phyloP scores from a whole-genome alignment of 225 moss, liverwort and hornwort genomes.

The Ulota crispa region DNA sequence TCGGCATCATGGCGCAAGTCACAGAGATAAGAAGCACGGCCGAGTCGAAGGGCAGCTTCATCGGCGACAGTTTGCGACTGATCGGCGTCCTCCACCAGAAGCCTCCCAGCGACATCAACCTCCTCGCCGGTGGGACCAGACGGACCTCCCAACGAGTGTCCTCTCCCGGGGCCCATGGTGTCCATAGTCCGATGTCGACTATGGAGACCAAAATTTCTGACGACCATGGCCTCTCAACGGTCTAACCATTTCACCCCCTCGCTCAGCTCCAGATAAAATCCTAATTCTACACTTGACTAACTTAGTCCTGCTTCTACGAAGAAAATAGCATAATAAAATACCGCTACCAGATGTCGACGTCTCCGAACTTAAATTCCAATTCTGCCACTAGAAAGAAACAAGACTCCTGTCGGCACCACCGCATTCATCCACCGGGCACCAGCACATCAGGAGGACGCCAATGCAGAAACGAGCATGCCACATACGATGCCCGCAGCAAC shows the following conservation, averaged over 20 bases:
- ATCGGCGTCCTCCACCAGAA: conserved; percentile 54
- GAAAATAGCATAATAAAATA: not conserved
- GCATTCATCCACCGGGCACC: conserved; percentile 29
- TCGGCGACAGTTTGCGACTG: conserved; percentile 31
- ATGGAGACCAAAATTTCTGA: conserved; percentile 65
- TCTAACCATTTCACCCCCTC: conserved; percentile 47
- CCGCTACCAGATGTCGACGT: conserved; percentile 1
- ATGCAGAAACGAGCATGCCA: conserved; percentile 71
- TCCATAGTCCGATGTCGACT: conserved; percentile 73
- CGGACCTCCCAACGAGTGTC: conserved; percentile 45
- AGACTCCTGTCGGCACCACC: not conserved
- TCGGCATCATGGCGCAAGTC: conserved; percentile 88
- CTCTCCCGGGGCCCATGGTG: conserved; percentile 53
- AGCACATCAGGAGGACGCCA: conserved; percentile 92
- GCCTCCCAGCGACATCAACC: conserved; percentile 37
- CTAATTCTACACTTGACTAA: not conserved
- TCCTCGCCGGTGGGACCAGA: conserved; percentile 42
- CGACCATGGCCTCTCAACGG: conserved; percentile 43
- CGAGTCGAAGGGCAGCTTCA: conserved; percentile 38
- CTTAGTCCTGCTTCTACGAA: not conserved
- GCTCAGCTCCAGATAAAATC: conserved; percentile 15
- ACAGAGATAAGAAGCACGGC: conserved; percentile 67
- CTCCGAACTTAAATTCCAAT: not conserved
- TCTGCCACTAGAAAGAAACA: not conserved
- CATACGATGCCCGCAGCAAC: conserved; percentile 35